phyloP scores from a whole-genome alignment of 106 monocot genomes.

The Dendrobium nobile region DNA sequence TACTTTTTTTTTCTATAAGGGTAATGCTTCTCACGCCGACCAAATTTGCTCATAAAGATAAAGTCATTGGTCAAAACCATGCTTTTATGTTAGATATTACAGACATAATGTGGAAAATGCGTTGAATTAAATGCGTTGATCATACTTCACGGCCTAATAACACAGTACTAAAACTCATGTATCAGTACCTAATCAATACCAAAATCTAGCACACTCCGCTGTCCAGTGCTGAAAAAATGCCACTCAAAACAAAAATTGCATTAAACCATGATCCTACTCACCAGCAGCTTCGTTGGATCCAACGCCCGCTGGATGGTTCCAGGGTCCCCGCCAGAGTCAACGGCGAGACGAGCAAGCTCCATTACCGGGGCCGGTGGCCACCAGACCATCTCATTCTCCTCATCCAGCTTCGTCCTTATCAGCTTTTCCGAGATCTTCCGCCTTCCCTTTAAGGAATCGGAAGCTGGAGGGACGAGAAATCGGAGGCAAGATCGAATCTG shows the following conservation, averaged over 20 bases:
- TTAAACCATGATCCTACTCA: constrained; percentile 18
- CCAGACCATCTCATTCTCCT: constrained; percentile 47
- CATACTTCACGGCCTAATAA: too few relatives aligned
- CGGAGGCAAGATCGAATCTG: constrained; percentile 64
- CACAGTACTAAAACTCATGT: too few relatives aligned
- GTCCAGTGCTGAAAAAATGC: not conserved
- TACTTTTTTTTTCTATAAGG: too few relatives aligned
- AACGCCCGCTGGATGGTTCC: constrained; percentile 59
- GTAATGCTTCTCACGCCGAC: too few relatives aligned
- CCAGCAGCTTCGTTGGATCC: constrained; percentile 64
- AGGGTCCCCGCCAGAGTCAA: constrained; percentile 78
- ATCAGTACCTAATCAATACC: too few relatives aligned
- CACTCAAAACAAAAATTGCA: not conserved
- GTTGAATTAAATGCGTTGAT: too few relatives aligned
- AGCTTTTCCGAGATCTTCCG: not conserved
- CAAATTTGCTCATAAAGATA: too few relatives aligned
- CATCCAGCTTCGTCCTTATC: constrained; percentile 9
- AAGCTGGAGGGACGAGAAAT: constrained; percentile 59
- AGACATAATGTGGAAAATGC: too few relatives aligned
- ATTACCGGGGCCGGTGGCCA: constrained; percentile 86
- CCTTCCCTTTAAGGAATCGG: not conserved
- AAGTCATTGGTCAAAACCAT: too few relatives aligned
- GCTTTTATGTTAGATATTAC: too few relatives aligned
- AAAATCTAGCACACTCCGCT: not conserved
- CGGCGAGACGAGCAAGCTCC: constrained; percentile 86